Percentiles rank a stretch among this genome's conserved stretches.
These are phyloP conservation scores for Pseudogymnoascus sp. DNA, from an alignment of 2,329 filamentous ascomycete species.

Conservation along the genomic window DNA sequence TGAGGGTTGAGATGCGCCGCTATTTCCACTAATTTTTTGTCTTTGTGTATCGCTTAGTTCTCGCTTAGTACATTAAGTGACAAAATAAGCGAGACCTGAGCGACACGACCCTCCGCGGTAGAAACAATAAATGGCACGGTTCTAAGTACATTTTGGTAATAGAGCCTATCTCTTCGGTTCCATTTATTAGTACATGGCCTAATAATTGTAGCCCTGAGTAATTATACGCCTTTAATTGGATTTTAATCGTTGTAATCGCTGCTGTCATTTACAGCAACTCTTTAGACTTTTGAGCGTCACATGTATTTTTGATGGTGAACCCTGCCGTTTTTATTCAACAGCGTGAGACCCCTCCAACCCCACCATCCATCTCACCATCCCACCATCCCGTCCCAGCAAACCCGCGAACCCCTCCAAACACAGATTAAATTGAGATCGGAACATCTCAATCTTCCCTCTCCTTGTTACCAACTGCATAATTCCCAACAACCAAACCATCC, in stretches of 20 bases:
- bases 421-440: conserved; percentile 1
- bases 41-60: neutral
- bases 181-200: too few species aligned
- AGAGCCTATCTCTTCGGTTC: too few species aligned
- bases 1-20: neutral
- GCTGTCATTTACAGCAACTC: too few species aligned
- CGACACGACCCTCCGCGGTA: too few species aligned
- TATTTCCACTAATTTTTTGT: neutral
- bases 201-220: too few species aligned
- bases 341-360: conserved; percentile 4
- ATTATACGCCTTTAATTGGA: too few species aligned
- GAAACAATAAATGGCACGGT: too few species aligned
- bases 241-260: too few species aligned
- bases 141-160: too few species aligned
- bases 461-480: neutral
- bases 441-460: neutral
- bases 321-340: too few species aligned
- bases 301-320: too few species aligned
- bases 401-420: neutral
- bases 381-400: neutral
- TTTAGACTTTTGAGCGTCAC: too few species aligned
- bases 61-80: neutral
- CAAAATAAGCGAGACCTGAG: neutral
- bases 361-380: neutral
- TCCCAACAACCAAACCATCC: neutral